Base-by-base conservation (phyloP, 768 basidiomycete genomes). In the Pholiota conissans region DNA sequence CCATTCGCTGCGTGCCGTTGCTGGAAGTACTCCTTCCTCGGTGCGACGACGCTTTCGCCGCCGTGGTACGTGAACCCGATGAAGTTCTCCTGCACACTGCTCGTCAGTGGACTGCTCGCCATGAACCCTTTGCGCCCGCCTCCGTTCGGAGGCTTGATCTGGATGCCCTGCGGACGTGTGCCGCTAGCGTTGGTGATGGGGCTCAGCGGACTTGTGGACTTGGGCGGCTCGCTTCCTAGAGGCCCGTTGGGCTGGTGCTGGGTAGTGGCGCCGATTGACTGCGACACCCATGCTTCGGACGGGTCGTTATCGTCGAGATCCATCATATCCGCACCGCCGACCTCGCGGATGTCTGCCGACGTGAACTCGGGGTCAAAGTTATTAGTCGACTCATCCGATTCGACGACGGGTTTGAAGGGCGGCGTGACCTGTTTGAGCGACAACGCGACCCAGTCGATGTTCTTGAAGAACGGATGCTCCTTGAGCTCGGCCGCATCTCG, bases 331-430 rank as follows among this genome's bases (percentile, higher is more conserved):
- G 49, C 78, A 5, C 81, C 77, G 49, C 81, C 89, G 59, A 84
- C 82, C 60, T 92, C 86, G 14, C 87, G 83, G 51, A 98, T 79
- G 69, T 96, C 90, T n/a, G 93, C 90, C 24, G 86, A 82, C 3
- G 97, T 99, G 74, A 99, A 99, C 74, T 98, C 95, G 27, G 94
- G 93, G 71, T 99, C 97, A 68, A 99, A 99, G 77, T 98, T 98
- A 62, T 87, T 87, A n/a, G 93, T 94, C 14, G 90, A 93, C 74
- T 99, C 97, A 77, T 99, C 97, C 16, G 93, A 96, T 73, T 98
- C 95, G 61, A 99, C 97, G 59, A 90, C 81, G 22, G 97, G 97
- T 70, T 98, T 98, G 82, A 98, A 99, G 1, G 97, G 97, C 3
- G 97, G 96, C 0, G 95, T 93, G 45, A 95, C 86, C 68, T 96